phyloP scores from a whole-genome alignment of 1,284 basidiomycete species.

The Trichosporon asahii region DNA sequence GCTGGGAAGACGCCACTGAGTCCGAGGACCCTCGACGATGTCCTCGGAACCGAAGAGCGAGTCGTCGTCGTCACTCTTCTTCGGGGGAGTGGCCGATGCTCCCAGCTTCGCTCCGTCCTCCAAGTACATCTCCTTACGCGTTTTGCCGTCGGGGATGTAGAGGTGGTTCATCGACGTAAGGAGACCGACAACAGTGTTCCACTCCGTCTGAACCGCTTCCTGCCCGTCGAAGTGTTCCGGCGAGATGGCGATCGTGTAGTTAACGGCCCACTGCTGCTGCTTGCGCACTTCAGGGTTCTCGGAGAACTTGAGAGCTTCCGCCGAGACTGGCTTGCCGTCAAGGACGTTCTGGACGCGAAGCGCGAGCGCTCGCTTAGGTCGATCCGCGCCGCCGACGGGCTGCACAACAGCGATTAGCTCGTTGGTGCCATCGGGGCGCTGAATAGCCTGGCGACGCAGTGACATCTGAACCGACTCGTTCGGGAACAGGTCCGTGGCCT shows the following conservation, averaged over 20 bases:
- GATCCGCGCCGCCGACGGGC: slow-evolving; percentile 53
- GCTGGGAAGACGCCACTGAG: not conserved
- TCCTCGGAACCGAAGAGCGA: not conserved
- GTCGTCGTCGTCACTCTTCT: not conserved
- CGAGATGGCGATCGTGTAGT: slow-evolving; percentile 34
- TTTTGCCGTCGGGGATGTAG: slow-evolving; percentile 44
- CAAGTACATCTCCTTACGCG: slow-evolving; percentile 35
- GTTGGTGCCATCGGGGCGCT: slow-evolving; percentile 29
- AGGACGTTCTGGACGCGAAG: slow-evolving; percentile 51
- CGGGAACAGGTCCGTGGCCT: slow-evolving; percentile 65
- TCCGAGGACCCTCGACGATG: not conserved
- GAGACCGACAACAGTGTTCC: slow-evolving; percentile 22
- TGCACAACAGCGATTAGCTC: slow-evolving; percentile 59
- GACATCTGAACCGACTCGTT: slow-evolving; percentile 48
- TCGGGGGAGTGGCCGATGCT: not conserved
- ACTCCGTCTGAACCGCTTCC: slow-evolving; percentile 16
- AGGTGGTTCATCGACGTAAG: slow-evolving; percentile 35
- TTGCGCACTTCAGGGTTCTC: slow-evolving; percentile 24
- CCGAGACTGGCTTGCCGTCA: slow-evolving; percentile 38
- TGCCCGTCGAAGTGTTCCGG: slow-evolving; percentile 23
- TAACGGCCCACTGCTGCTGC: slow-evolving; percentile 39
- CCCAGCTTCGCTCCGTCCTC: not conserved
- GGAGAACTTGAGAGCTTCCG: slow-evolving; percentile 31
- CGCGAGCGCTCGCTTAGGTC: slow-evolving; percentile 55
- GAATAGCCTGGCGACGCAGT: not conserved